Conservation (phyloP, 352 stramenopile species). For the Phytopythium cucurbitacearum region DNA sequence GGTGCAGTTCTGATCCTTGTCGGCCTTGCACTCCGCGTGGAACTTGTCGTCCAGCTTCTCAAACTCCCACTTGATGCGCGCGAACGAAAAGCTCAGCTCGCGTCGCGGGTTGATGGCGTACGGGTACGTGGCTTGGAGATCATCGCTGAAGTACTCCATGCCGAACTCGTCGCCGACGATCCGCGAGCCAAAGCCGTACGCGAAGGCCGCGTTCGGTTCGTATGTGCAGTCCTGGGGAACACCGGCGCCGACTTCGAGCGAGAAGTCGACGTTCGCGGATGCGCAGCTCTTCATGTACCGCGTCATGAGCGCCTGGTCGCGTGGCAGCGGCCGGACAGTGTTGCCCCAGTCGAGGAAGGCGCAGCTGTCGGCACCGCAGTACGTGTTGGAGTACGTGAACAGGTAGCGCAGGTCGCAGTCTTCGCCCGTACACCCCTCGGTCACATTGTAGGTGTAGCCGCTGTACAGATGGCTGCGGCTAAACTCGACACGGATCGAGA, state of each 20-base stretch:
- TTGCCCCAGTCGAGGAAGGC: conserved; percentile 11
- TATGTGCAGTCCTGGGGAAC: conserved; percentile 3
- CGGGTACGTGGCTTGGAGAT: not conserved
- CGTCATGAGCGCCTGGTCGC: conserved; percentile 8
- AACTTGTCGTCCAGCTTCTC: conserved; percentile 28
- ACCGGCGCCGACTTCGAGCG: conserved; percentile 7
- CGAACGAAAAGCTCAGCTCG: conserved; percentile 32
- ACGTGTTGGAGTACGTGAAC: conserved; percentile 6
- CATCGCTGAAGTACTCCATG: not conserved
- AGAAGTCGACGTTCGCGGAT: conserved; percentile 2
- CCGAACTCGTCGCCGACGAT: conserved; percentile 8
- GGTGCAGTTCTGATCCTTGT: conserved; percentile 9
- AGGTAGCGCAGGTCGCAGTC: conserved; percentile 12
- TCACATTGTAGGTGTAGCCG: conserved; percentile 2
- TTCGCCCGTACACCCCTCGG: conserved; percentile 3
- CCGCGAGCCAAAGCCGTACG: conserved; percentile 11
- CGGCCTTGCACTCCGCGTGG: conserved; percentile 17
- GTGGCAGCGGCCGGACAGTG: not conserved
- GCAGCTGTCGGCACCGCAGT: conserved; percentile 8
- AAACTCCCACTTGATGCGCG: conserved; percentile 23
- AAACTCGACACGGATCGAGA: conserved; percentile 9
- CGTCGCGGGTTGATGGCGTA: conserved; percentile 22
- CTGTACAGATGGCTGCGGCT: conserved; percentile 10
- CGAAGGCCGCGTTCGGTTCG: conserved; percentile 7
- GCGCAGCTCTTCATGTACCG: conserved; percentile 8